Percentiles rank a stretch among this genome's conserved stretches.
These are phyloP conservation scores for Aquilaria sinensis DNA, from an alignment of 345 rosid species.

Conservation along the genomic window DNA sequence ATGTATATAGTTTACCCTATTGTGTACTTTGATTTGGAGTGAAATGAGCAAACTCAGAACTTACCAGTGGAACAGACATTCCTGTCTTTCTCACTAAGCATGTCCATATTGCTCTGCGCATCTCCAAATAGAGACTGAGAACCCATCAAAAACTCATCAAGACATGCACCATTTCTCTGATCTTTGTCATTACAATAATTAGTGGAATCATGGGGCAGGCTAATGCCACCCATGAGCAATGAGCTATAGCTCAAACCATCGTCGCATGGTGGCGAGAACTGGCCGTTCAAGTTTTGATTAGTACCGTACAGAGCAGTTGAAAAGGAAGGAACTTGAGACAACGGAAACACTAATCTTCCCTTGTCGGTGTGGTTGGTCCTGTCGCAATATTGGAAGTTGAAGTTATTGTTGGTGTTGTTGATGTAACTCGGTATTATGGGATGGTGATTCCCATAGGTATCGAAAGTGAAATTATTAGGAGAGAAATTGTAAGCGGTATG, in stretches of 20 bases:
- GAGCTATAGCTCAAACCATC: slow-evolving; percentile 38
- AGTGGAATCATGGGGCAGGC: too few relatives aligned
- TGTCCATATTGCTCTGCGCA: slow-evolving; percentile 13
- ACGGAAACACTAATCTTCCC: slow-evolving; percentile 19
- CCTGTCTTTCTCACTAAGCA: slow-evolving; percentile 4
- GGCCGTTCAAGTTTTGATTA: too few relatives aligned
- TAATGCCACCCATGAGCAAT: slow-evolving; percentile 32
- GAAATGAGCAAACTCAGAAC: too few relatives aligned
- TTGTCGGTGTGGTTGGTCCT: not conserved
- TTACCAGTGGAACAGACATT: not conserved
- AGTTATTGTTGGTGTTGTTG: slow-evolving; percentile 13
- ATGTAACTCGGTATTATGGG: slow-evolving; percentile 1
- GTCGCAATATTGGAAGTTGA: slow-evolving; percentile 9
- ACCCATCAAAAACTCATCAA: slow-evolving; percentile 55
- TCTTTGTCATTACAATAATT: too few relatives aligned
- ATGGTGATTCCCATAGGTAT: slow-evolving; percentile 16
- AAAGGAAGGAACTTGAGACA: slow-evolving; percentile 24
- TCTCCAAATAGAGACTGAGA: slow-evolving; percentile 30
- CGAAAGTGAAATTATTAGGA: not conserved
- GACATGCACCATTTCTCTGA: slow-evolving; percentile 36
- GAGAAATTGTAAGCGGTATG: slow-evolving; percentile 6
- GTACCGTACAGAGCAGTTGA: slow-evolving; percentile 7
- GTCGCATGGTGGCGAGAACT: not conserved
- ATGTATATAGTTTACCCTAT: too few relatives aligned
- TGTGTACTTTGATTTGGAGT: too few relatives aligned